Evolutionary conservation across 139 green algal species (phyloP).

Genomic region (Zygnema cylindricum): DNA sequence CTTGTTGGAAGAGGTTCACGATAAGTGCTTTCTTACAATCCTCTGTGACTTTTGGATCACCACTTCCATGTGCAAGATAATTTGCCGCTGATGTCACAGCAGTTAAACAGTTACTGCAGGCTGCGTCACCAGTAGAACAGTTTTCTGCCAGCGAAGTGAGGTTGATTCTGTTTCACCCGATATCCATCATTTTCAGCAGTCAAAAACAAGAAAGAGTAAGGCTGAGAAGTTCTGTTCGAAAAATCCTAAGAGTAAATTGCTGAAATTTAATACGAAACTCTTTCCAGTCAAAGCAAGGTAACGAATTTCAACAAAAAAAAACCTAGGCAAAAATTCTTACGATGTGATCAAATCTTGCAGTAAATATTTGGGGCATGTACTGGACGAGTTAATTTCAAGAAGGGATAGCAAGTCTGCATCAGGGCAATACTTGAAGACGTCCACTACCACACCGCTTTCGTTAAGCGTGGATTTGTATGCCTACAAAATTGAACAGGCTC

Average conservation of each 20-base stretch:
- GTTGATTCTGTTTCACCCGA: not conserved
- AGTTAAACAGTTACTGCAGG: not conserved
- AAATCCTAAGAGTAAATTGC: not conserved
- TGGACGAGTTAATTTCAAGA: not conserved
- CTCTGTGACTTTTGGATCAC: too few relatives aligned
- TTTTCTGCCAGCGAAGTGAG: not conserved
- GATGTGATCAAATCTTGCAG: not conserved
- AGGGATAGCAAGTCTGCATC: not conserved
- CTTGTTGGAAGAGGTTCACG: too few relatives aligned
- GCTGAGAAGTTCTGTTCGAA: too few relatives aligned
- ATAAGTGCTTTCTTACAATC: too few relatives aligned
- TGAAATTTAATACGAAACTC: not conserved
- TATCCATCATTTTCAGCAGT: not conserved
- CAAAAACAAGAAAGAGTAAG: not conserved
- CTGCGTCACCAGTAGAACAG: not conserved
- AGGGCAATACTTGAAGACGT: not conserved
- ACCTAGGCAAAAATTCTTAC: not conserved
- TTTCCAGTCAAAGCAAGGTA: too few relatives aligned
- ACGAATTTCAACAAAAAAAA: not conserved
- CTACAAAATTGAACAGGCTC: not conserved
- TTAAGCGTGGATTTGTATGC: not conserved
- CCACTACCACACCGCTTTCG: not conserved
- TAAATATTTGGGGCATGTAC: not conserved
- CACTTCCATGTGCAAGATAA: not conserved
- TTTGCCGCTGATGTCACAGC: not conserved